These are phyloP conservation scores for Candida smagusa DNA, from an alignment of 1,139 yeast genomes.

Conservation along the genomic window DNA sequence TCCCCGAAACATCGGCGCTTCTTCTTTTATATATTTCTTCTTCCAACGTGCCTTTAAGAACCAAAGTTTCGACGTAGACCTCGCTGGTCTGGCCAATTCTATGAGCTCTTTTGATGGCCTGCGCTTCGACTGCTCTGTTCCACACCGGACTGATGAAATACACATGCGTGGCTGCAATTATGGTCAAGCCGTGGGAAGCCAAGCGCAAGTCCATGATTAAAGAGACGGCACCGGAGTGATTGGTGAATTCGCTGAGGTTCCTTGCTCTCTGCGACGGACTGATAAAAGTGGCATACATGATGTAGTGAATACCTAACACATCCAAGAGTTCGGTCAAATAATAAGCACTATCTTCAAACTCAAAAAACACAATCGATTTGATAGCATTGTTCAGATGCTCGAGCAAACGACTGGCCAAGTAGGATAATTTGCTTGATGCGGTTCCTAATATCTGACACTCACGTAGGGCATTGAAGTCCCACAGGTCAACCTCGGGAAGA, in stretches of 20 bases:
- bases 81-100: constrained; percentile 62
- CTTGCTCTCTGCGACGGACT: constrained; percentile 48
- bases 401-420: constrained; percentile 49
- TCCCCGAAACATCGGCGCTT: constrained; percentile 19
- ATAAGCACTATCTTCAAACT: constrained; percentile 69
- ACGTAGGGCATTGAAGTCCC: constrained; percentile 20
- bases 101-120: constrained; percentile 71
- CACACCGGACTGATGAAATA: constrained; percentile 70
- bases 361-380: constrained; percentile 65
- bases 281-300: constrained; percentile 62
- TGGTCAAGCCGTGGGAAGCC: constrained; percentile 70
- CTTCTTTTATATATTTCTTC: constrained; percentile 57
- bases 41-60: constrained; percentile 59
- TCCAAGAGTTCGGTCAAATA: constrained; percentile 64
- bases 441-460: constrained; percentile 50
- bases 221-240: constrained; percentile 46
- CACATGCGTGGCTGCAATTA: constrained; percentile 64
- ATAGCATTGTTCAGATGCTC: constrained; percentile 45
- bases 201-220: constrained; percentile 64
- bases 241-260: constrained; percentile 51
- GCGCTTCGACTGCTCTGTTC: constrained; percentile 67
- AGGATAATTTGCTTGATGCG: constrained; percentile 60
- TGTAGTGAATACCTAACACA: constrained; percentile 54
- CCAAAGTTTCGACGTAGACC: constrained; percentile 63
- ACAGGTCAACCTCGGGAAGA: not conserved